Evolutionary conservation across 139 green algal species (phyloP), one percentile per base, ranked within the genome.

Genomic region (Chlorella sp.): DNA sequence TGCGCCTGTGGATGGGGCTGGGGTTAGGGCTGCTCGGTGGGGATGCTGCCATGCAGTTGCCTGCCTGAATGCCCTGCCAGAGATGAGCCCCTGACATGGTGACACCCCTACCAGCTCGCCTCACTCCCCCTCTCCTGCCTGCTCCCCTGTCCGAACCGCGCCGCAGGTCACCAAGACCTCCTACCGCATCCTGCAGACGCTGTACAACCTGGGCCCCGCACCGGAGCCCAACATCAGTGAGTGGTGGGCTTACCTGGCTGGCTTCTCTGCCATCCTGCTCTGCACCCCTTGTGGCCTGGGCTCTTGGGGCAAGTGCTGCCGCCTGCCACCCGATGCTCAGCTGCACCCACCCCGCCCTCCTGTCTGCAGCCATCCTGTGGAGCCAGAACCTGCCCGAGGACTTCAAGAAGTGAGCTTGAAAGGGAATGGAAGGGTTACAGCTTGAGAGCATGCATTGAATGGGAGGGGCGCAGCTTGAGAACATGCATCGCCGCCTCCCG

Each of bases 181-280:
- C 38, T 96, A 87, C 86, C 87, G 90, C 62, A 86, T 95, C 75
- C 87, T 96, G 20, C 84, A 94, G 74, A 96, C 93, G 38, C 89
- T 96, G 6, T 91, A 91, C 85, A 96, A 95, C 83, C 88, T 95
- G 51, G 89, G 90, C 64, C 91, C 92, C 26, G 91, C 92, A 1
- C 93, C 93, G 16, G 93, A 96, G 90, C 93, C 93, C 60, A 96
- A 96, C 90, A 85, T 96, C 48, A 96, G 51, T 60, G 51, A 60
- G 51, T 24, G 9, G 51, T 60, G 11, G 22, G 51, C 51, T 60
- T 60, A 16, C 51, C 51, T 24, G 2, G 51, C 4, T 60, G 51
- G 14, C 51, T 60, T 11, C 13, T 3, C 13, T 60, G 51, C 11
- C 46, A 11, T 7, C 46, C 13, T 60, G 51, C 13, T 60, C 13